A percentile compares a stretch with the other conserved stretches of the same genome.
Evolutionary conservation across 2,329 filamentous ascomycete genomes (phyloP).

Genomic region (Arthrobotrys musiformis): DNA sequence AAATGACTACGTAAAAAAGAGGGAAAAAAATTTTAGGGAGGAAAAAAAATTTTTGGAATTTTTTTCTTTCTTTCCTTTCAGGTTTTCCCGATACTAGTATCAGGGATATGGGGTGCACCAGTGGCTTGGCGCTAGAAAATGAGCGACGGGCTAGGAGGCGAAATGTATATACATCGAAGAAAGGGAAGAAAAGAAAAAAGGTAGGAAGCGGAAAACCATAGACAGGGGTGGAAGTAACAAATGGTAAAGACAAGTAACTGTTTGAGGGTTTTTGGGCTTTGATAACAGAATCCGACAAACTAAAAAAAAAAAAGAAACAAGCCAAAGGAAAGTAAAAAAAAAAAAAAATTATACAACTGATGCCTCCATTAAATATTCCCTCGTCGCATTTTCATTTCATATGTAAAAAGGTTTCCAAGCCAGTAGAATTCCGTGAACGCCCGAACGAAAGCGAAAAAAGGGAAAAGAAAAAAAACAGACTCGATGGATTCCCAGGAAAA

Average conservation of each 20-base stretch:
- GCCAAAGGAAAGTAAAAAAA: conserved; percentile 64
- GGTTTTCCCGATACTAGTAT: conserved; percentile 12
- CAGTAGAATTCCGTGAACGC: conserved; percentile 55
- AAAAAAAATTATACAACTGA: conserved; percentile 63
- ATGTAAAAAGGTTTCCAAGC: conserved; percentile 55
- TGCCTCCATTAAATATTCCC: conserved; percentile 55
- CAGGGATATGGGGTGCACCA: neutral
- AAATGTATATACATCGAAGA: conserved; percentile 56
- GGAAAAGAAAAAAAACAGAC: too few species aligned
- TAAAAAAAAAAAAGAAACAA: conserved; percentile 59
- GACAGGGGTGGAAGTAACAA: conserved; percentile 1
- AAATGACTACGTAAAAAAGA: neutral
- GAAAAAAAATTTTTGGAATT: conserved; percentile 1
- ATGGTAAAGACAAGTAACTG: conserved; percentile 14
- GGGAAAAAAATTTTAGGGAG: conserved; percentile 2
- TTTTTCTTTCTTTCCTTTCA: conserved; percentile 38
- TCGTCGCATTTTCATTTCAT: conserved; percentile 49
- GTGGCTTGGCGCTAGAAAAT: conserved; percentile 16
- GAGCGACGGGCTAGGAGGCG: conserved; percentile 55
- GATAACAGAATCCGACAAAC: conserved; percentile 57
- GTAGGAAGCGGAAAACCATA: conserved; percentile 27
- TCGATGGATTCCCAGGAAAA: neutral
- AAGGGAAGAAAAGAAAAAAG: conserved; percentile 28
- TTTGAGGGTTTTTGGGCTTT: conserved; percentile 53
- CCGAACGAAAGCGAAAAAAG: conserved; percentile 20